Evolutionary conservation across 306 rosid species (phyloP).

Genomic region (Styphnolobium japonicum): DNA sequence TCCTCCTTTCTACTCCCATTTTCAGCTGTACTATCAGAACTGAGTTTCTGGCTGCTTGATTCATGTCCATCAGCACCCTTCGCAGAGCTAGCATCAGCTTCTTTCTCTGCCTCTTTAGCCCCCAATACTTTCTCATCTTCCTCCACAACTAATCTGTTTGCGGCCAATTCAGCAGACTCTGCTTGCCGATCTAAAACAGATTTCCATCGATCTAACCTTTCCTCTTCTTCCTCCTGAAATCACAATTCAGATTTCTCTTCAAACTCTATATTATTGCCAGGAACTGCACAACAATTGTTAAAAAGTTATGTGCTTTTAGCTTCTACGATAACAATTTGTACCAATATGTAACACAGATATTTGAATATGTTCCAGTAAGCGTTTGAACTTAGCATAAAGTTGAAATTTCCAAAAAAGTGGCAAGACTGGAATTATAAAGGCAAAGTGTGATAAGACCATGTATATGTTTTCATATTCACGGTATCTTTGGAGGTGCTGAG

Average conservation of each 20-base stretch:
- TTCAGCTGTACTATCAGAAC: conserved; percentile 39
- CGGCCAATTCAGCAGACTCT: conserved; percentile 50
- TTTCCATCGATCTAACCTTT: conserved; percentile 91
- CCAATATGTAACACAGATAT: neutral
- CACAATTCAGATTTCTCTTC: no score
- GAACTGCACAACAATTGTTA: neutral
- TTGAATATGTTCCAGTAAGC: neutral
- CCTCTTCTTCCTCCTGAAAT: conserved; percentile 98
- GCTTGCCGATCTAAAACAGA: conserved; percentile 70
- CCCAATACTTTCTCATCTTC: conserved; percentile 42
- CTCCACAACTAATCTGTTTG: conserved; percentile 31
- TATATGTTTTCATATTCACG: conserved; percentile 92
- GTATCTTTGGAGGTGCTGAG: conserved; percentile 94
- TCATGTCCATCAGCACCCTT: conserved; percentile 39
- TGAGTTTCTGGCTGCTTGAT: conserved; percentile 21
- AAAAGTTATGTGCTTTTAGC: neutral
- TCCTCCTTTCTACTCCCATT: conserved; percentile 51
- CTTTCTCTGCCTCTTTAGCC: conserved; percentile 41
- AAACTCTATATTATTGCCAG: no score
- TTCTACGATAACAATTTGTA: neutral
- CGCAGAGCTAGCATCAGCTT: conserved; percentile 40
- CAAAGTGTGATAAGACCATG: conserved; percentile 61
- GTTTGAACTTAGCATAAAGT: neutral
- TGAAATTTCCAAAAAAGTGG: neutral
- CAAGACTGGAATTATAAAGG: conserved; percentile 18